These are phyloP conservation scores for Penicillium cataractarum DNA, from an alignment of 495 filamentous ascomycete species.

Conservation along the genomic window DNA sequence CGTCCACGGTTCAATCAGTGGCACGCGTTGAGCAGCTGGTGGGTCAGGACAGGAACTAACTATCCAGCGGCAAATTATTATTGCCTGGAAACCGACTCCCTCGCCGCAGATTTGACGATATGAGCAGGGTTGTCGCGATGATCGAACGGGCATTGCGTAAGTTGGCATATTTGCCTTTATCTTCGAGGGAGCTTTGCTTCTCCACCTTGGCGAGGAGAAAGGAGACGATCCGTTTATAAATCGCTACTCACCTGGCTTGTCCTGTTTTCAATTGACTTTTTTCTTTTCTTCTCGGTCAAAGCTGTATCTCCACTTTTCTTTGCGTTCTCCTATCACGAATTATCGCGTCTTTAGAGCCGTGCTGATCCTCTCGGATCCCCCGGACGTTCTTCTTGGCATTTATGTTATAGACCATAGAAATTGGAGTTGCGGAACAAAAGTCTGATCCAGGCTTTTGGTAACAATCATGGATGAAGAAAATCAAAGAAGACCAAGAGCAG, in stretches of 20 bases:
- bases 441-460: not conserved
- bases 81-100: slow-evolving; percentile 7
- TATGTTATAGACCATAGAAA: not conserved
- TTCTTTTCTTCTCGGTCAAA: not conserved
- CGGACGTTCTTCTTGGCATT: not conserved
- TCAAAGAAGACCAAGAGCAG: slow-evolving; percentile 9
- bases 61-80: not conserved
- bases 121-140: slow-evolving; percentile 10
- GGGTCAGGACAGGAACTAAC: slow-evolving; percentile 28
- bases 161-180: not conserved
- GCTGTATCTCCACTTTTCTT: not conserved
- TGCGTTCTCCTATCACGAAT: not conserved
- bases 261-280: not conserved
- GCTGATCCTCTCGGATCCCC: not conserved
- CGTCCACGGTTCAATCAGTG: slow-evolving; percentile 13
- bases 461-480: slow-evolving; percentile 14
- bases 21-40: slow-evolving; percentile 18
- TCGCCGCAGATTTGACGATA: slow-evolving; percentile 10
- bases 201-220: not conserved
- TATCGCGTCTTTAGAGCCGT: not conserved
- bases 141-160: slow-evolving; percentile 17
- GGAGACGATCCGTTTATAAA: not conserved
- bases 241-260: too few species aligned
- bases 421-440: not conserved
- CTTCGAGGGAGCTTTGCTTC: not conserved